Conservation (phyloP, 2,329 filamentous ascomycete genomes). For the Zalaria sp. region DNA sequence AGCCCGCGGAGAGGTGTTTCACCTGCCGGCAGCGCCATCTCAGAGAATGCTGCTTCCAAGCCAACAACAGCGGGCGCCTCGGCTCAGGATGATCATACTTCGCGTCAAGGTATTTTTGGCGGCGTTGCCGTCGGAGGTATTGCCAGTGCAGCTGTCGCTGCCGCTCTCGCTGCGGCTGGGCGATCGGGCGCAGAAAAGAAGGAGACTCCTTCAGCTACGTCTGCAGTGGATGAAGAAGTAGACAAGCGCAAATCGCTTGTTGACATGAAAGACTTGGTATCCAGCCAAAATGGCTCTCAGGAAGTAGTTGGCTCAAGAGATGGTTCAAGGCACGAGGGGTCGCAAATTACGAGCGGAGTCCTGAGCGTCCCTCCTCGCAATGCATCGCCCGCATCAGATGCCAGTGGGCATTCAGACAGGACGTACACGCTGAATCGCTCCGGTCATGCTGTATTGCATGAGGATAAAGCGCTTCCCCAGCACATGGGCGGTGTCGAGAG, state of each 20-base stretch:
- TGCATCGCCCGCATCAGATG: not conserved
- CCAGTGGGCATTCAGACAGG: not conserved
- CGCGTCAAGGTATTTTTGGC: not conserved
- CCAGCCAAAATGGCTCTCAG: not conserved
- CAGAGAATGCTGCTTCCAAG: no score
- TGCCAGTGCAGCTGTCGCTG: constrained; percentile 8
- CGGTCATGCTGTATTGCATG: not conserved
- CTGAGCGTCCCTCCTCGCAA: not conserved
- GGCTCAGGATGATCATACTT: no score
- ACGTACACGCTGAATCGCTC: not conserved
- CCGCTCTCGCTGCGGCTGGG: constrained; percentile 4
- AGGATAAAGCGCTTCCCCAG: not conserved
- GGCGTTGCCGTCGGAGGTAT: constrained; percentile 5
- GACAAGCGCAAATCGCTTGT: not conserved
- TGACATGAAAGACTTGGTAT: not conserved
- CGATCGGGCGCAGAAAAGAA: constrained; percentile 1
- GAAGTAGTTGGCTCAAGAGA: not conserved
- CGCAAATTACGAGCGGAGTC: not conserved
- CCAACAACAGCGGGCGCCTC: no score
- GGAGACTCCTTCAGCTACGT: no score
- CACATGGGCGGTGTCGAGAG: not conserved
- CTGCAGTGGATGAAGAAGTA: not conserved
- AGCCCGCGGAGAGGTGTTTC: no score
- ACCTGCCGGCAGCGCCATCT: no score
- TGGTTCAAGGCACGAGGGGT: not conserved